phyloP scores from a whole-genome alignment of 495 filamentous ascomycete genomes.

The Xylaria sp. region DNA sequence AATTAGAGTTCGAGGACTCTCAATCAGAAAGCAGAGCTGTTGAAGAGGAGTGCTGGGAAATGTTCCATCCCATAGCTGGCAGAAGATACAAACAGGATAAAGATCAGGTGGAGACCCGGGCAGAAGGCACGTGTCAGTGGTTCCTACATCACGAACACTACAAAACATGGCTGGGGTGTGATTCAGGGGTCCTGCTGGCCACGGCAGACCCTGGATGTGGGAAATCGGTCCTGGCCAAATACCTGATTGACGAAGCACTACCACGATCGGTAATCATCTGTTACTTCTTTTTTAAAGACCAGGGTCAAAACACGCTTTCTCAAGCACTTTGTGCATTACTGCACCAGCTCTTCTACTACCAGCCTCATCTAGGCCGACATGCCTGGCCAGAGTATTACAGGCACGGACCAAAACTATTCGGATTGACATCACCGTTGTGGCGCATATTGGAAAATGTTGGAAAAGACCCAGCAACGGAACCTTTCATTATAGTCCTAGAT shows the following conservation, averaged over 20 bases:
- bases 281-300: slow-evolving; percentile 67
- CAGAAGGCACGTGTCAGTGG: slow-evolving; percentile 50
- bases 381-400: slow-evolving; percentile 34
- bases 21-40: background rate
- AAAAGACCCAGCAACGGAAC: slow-evolving; percentile 42
- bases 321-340: slow-evolving; percentile 54
- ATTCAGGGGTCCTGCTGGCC: slow-evolving; percentile 49
- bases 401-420: slow-evolving; percentile 30
- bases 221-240: slow-evolving; percentile 58
- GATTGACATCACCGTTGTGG: slow-evolving; percentile 50
- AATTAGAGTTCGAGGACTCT: background rate
- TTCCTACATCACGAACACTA: slow-evolving; percentile 44
- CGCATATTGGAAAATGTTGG: slow-evolving; percentile 44
- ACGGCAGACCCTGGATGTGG: slow-evolving; percentile 63
- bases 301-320: slow-evolving; percentile 48
- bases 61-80: background rate
- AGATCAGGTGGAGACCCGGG: slow-evolving; percentile 46
- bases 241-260: slow-evolving; percentile 48
- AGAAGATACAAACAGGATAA: slow-evolving; percentile 30
- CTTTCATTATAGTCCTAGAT: slow-evolving; percentile 58
- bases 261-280: slow-evolving; percentile 34
- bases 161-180: slow-evolving; percentile 40
- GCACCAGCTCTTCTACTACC: slow-evolving; percentile 53
- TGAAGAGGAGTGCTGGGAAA: background rate
- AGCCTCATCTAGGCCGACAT: slow-evolving; percentile 38